Evolutionary conservation across 805 yeast species (phyloP).

Genomic region (Barnettozyma siamensis): DNA sequence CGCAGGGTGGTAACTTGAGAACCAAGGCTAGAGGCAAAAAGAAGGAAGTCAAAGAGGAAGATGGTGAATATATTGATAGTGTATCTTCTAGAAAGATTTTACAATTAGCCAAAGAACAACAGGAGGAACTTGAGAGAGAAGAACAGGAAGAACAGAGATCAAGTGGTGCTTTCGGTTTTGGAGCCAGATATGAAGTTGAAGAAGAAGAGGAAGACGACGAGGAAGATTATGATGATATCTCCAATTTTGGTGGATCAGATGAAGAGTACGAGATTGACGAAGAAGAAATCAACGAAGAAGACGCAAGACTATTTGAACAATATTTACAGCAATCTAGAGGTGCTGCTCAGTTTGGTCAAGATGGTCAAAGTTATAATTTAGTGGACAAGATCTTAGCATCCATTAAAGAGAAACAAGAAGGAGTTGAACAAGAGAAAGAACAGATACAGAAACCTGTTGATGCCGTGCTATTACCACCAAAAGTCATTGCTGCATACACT

Average conservation of each 20-base stretch:
- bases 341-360: conserved; percentile 28
- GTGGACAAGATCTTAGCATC: conserved; percentile 95
- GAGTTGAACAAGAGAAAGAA: conserved; percentile 24
- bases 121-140: conserved; percentile 79
- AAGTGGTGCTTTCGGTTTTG: conserved; percentile 24
- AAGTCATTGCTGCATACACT: conserved; percentile 90
- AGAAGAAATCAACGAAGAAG: conserved; percentile 69
- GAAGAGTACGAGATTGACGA: conserved; percentile 54
- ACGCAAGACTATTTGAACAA: conserved; percentile 76
- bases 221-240: conserved; percentile 36
- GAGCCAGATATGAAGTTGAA: conserved; percentile 40
- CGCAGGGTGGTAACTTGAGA: conserved; percentile 67
- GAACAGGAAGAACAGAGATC: conserved; percentile 33
- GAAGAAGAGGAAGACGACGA: conserved; percentile 36
- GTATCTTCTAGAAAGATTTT: conserved; percentile 77
- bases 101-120: conserved; percentile 88
- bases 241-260: conserved; percentile 46
- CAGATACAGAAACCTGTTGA: conserved; percentile 44
- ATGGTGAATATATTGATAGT: conserved; percentile 68
- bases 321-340: conserved; percentile 47
- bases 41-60: conserved; percentile 37
- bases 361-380: conserved; percentile 52
- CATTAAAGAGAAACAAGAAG: conserved; percentile 64
- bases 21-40: conserved; percentile 31
- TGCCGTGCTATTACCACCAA: conserved; percentile 87